These are phyloP conservation scores for Cladophialophora exuberans DNA, from an alignment of 2,329 filamentous ascomycete species.

Conservation along the genomic window DNA sequence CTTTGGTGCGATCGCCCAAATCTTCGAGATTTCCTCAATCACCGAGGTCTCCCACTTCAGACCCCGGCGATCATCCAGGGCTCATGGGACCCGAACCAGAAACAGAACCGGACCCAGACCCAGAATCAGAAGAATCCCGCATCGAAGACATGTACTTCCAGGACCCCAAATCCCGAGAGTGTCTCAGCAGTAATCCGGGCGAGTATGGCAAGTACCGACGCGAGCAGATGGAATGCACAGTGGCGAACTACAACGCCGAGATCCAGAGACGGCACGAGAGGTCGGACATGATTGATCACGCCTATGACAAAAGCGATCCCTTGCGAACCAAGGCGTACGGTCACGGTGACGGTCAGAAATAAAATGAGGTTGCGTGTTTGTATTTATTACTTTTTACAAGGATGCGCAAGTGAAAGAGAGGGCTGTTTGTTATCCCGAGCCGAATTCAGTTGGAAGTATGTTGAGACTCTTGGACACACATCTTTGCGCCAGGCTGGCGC, in stretches of 20 bases:
- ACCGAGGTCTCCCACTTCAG: background rate
- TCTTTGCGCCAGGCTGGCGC: too few relatives aligned
- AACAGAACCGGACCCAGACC: too few relatives aligned
- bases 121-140: too few relatives aligned
- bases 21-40: constrained; percentile 1
- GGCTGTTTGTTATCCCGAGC: too few relatives aligned
- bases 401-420: background rate
- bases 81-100: too few relatives aligned
- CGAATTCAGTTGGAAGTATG: too few relatives aligned
- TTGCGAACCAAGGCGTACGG: constrained; percentile 14
- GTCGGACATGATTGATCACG: constrained; percentile 13
- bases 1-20: background rate
- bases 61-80: background rate
- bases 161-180: constrained; percentile 8
- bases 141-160: constrained; percentile 22
- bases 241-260: constrained; percentile 19
- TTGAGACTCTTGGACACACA: too few relatives aligned
- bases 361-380: background rate
- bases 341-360: constrained; percentile 16
- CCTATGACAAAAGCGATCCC: constrained; percentile 7
- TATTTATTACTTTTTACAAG: too few relatives aligned
- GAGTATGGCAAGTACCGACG: constrained; percentile 1
- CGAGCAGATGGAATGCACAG: constrained; percentile 7
- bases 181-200: constrained; percentile 18
- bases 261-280: constrained; percentile 17